Base-by-base conservation (phyloP, 2,329 filamentous ascomycete species). In the Ophiocordyceps sinensis region DNA sequence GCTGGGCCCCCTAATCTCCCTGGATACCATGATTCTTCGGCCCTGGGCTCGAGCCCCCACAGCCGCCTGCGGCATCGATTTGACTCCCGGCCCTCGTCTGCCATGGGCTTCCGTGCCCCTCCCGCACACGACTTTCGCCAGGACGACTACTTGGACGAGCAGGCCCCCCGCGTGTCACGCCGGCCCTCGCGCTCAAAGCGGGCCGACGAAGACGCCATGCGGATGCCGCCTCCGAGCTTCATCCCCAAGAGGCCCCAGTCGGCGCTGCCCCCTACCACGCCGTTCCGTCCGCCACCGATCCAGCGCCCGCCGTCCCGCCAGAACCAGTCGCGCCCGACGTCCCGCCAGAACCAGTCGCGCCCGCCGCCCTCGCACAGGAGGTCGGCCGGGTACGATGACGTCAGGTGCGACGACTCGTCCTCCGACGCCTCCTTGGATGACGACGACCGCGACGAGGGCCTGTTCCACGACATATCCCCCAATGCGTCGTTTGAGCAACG, bases 151-250 rank as follows among this genome's bases (percentile, higher is more conserved):
- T 15, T 3, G 32, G 60, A 63, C 11, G 58, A 66, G 5, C 53
- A 60, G 26, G 52, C 59, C 3, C 53, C 58, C 12, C 54, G 52
- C 4, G 44, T 67, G 2, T 38, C 55, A 5, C 61, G 68, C 23
- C 65, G 66, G 19, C 47, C 62, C n/a, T 72, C 70, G 1, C 51
- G 59, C 29, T 57, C 57, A 12, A 64, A 56, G 50, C 66, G 62
- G 41, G 52, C 58, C 8, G 61, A 67, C 1, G 65, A 71, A 1
- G 68, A 70, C 40, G 61, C 65, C 28, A 56, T 51, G 39, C 58
- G 60, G 28, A 71, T 73, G 69, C 70, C 71, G 19, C 70, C 70
- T 11, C 69, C 69, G 4, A 53, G 53, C 2, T 51, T 44, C 23
- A 49, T 58, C 32, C 58, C 58, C 17, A 42, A 42, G 34, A 40